These are phyloP conservation scores for Trichoderma sp. DNA, from an alignment of 2,329 filamentous ascomycete genomes.

Conservation along the genomic window DNA sequence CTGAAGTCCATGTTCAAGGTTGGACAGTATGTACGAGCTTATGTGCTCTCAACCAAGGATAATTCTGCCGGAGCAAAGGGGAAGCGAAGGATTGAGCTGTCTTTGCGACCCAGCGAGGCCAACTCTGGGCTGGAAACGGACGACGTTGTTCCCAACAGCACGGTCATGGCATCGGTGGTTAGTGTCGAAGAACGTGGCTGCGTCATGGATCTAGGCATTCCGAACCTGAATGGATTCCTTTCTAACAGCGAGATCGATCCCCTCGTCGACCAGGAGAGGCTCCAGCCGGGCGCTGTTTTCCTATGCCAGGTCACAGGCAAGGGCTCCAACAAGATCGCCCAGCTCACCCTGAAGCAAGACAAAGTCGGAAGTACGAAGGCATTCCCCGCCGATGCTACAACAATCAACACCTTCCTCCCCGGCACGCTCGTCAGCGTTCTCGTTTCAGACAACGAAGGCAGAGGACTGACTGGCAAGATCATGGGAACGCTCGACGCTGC, in stretches of 20 bases:
- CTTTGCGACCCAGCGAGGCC: slow-evolving; percentile 74
- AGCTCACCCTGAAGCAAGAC: slow-evolving; percentile 74
- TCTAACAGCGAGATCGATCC: slow-evolving; percentile 78
- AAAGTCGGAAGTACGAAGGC: slow-evolving; percentile 69
- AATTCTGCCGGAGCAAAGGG: slow-evolving; percentile 63
- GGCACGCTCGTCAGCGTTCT: slow-evolving; percentile 88
- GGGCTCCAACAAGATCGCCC: slow-evolving; percentile 77
- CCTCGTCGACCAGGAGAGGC: slow-evolving; percentile 62
- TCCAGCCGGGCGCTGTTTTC: slow-evolving; percentile 83
- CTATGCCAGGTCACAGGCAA: slow-evolving; percentile 79
- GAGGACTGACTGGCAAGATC: slow-evolving; percentile 84
- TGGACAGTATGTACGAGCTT: slow-evolving; percentile 86
- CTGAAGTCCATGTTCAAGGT: slow-evolving; percentile 74
- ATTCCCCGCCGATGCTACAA: slow-evolving; percentile 74
- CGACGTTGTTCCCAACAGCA: slow-evolving; percentile 73
- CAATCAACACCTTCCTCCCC: slow-evolving; percentile 86
- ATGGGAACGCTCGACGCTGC: slow-evolving; percentile 91
- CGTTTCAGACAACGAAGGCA: slow-evolving; percentile 71
- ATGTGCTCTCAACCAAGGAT: slow-evolving; percentile 76
- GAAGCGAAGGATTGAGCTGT: slow-evolving; percentile 84
- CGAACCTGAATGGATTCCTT: slow-evolving; percentile 78
- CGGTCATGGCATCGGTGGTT: slow-evolving; percentile 81
- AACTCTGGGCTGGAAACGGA: slow-evolving; percentile 75
- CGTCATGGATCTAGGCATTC: slow-evolving; percentile 86
- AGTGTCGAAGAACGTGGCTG: slow-evolving; percentile 97